These are phyloP conservation scores for Candida pseudoglaebosa DNA, from an alignment of 805 yeast genomes.

Conservation along the genomic window DNA sequence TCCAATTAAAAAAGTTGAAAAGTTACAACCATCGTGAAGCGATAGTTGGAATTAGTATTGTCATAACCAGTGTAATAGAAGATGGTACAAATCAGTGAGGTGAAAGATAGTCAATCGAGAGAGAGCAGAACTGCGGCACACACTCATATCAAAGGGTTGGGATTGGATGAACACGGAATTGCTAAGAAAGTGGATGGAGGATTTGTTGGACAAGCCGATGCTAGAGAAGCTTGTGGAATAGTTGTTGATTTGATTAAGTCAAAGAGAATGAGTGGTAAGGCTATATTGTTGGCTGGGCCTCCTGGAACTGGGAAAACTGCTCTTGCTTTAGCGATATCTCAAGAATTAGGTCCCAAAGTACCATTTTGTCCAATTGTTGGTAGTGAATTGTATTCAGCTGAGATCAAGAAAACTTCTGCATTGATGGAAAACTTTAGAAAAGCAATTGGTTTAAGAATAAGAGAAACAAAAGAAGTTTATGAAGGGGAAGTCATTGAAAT, in stretches of 20 bases:
- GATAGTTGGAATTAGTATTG: neutral
- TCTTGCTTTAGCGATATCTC: constrained; percentile 90
- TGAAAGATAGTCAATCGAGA: constrained; percentile 49
- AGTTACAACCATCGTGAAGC: constrained; percentile 2
- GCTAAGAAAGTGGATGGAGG: constrained; percentile 89
- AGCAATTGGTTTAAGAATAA: constrained; percentile 93
- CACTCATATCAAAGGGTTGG: constrained; percentile 93
- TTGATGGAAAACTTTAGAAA: constrained; percentile 95
- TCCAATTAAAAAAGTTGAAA: neutral
- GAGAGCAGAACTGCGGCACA: constrained; percentile 88
- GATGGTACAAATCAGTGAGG: constrained; percentile 82
- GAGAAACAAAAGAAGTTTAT: constrained; percentile 95
- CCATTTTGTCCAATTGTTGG: constrained; percentile 98
- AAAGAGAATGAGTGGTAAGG: constrained; percentile 91
- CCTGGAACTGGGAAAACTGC: constrained; percentile 99
- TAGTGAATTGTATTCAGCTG: constrained; percentile 90
- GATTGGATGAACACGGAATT: constrained; percentile 82
- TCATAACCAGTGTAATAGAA: too few species aligned
- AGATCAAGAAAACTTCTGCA: constrained; percentile 93
- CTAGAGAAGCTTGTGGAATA: constrained; percentile 92
- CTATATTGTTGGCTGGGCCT: constrained; percentile 93
- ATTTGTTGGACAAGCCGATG: constrained; percentile 70
- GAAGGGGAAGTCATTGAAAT: constrained; percentile 98
- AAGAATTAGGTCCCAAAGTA: constrained; percentile 93
- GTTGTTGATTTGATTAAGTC: constrained; percentile 90